These are phyloP conservation scores for Ophiostoma ulmi DNA, from an alignment of 2,329 filamentous ascomycete genomes.

Conservation along the genomic window DNA sequence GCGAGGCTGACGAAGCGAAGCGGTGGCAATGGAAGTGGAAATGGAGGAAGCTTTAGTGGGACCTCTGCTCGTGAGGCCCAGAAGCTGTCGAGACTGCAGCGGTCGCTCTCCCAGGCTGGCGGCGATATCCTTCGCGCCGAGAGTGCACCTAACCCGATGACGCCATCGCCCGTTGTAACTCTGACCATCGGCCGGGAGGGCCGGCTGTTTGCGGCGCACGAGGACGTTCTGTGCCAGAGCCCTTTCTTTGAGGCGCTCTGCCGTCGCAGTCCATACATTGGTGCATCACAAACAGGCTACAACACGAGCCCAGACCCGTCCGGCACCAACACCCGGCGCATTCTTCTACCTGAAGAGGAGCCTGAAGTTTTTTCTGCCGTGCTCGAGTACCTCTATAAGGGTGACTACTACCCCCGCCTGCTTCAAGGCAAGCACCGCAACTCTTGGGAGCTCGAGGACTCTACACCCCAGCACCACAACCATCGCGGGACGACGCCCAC, in stretches of 20 bases:
- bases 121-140: constrained; percentile 35
- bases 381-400: constrained; percentile 96
- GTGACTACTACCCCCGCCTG: constrained; percentile 88
- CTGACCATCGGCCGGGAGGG: constrained; percentile 78
- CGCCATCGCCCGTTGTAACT: constrained; percentile 72
- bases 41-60: constrained; percentile 27
- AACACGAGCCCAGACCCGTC: constrained; percentile 21
- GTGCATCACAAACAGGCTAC: constrained; percentile 17
- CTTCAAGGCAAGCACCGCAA: constrained; percentile 79
- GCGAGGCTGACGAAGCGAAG: constrained; percentile 70
- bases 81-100: constrained; percentile 80
- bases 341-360: constrained; percentile 69
- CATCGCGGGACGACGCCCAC: constrained; percentile 38
- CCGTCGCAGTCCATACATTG: constrained; percentile 36
- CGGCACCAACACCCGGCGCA: constrained; percentile 68
- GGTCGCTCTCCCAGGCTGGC: constrained; percentile 59
- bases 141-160: constrained; percentile 30
- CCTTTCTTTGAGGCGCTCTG: constrained; percentile 74
- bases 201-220: constrained; percentile 89
- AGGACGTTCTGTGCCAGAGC: constrained; percentile 82
- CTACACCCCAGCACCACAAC: constrained; percentile 44
- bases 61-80: constrained; percentile 60
- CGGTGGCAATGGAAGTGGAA: constrained; percentile 22
- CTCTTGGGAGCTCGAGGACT: constrained; percentile 84
- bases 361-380: constrained; percentile 89